A percentile compares a stretch with the other conserved stretches of the same genome.
Evolutionary conservation across 441 rosid genomes (phyloP).

Genomic region (Adansonia grandidieri): DNA sequence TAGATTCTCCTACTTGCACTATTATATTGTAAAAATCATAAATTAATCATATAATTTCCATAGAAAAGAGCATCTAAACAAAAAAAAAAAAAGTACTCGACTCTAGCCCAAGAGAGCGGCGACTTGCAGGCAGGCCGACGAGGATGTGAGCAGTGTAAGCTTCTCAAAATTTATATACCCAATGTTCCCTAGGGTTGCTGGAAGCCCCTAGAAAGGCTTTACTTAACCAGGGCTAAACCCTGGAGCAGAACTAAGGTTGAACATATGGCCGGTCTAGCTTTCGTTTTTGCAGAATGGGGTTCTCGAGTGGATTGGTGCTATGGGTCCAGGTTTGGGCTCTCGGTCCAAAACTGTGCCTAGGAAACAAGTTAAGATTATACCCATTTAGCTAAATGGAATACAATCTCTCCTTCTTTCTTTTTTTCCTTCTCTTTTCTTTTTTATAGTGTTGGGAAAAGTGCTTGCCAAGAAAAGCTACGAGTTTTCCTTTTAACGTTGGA

Average conservation of each 20-base stretch:
- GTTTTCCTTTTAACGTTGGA: too few species aligned
- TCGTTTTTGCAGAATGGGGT: not conserved
- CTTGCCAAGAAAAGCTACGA: too few species aligned
- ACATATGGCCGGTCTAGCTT: slow-evolving; percentile 21
- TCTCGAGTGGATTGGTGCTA: not conserved
- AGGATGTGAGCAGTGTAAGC: not conserved
- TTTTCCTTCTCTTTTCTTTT: too few species aligned
- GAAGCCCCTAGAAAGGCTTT: not conserved
- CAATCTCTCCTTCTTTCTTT: too few species aligned
- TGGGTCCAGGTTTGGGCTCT: too few species aligned
- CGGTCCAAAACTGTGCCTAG: too few species aligned
- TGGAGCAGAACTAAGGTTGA: slow-evolving; percentile 16
- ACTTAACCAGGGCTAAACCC: slow-evolving; percentile 13
- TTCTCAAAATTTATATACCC: slow-evolving; percentile 5
- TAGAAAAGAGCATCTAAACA: not conserved
- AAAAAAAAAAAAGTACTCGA: not conserved
- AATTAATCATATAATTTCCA: not conserved
- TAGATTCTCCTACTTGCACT: not conserved
- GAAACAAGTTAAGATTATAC: too few species aligned
- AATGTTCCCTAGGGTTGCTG: slow-evolving; percentile 24
- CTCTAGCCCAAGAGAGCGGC: not conserved
- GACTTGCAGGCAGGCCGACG: not conserved
- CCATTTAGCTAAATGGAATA: too few species aligned
- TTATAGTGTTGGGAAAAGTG: too few species aligned
- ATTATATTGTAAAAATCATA: not conserved